A percentile compares a stretch with the other conserved stretches of the same genome.
Conservation (phyloP, 768 basidiomycete species). For the Termitomyces sp. region DNA sequence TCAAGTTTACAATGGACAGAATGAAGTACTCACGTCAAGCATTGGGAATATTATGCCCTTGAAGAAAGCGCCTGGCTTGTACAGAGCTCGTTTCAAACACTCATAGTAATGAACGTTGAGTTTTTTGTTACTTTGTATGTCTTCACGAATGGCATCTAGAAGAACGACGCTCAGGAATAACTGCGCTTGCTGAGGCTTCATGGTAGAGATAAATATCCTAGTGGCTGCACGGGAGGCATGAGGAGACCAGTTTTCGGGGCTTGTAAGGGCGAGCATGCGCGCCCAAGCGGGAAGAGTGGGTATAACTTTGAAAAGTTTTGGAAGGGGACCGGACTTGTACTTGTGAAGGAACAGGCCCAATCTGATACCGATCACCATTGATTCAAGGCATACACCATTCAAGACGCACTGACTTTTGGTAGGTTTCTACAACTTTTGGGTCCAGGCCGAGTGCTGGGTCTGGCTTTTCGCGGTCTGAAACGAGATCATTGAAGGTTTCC, state of each 20-base stretch:
- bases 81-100: constrained; percentile 84
- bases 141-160: constrained; percentile 83
- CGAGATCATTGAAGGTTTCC: background rate
- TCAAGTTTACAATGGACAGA: background rate
- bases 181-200: constrained; percentile 93
- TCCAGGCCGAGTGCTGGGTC: constrained; percentile 88
- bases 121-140: constrained; percentile 83
- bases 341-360: constrained; percentile 79
- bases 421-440: constrained; percentile 89
- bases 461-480: constrained; percentile 44
- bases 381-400: background rate
- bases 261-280: constrained; percentile 87
- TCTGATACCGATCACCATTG: constrained; percentile 35
- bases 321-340: constrained; percentile 92
- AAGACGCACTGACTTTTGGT: constrained; percentile 66
- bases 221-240: constrained; percentile 94
- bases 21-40: constrained; percentile 61
- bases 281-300: constrained; percentile 96
- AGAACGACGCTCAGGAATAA: constrained; percentile 90
- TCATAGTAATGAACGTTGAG: constrained; percentile 93
- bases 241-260: constrained; percentile 91
- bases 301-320: constrained; percentile 97
- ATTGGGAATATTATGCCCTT: constrained; percentile 97
- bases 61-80: constrained; percentile 98
- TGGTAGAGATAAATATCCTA: constrained; percentile 91